These are phyloP conservation scores for Fusarium tanahbumbuense DNA, from an alignment of 2,329 filamentous ascomycete species.

Conservation along the genomic window DNA sequence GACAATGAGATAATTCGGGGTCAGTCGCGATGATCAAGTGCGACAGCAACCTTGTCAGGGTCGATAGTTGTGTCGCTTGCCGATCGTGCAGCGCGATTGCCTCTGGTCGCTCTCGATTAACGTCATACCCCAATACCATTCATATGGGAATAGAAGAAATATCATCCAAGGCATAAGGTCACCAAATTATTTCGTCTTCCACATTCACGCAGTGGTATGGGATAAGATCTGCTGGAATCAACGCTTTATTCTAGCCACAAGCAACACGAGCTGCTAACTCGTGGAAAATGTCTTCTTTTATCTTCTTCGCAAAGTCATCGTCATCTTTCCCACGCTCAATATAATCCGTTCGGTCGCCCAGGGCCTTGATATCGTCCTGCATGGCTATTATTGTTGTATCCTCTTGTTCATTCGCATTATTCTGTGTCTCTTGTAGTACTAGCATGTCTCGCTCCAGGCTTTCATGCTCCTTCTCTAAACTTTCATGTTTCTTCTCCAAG, in stretches of 20 bases:
- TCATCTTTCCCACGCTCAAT: conserved; percentile 1
- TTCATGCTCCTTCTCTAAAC: not conserved
- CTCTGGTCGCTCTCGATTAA: not conserved
- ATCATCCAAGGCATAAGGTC: not conserved
- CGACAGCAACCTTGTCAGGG: not conserved
- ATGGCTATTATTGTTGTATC: conserved; percentile 6
- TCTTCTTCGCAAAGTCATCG: not conserved
- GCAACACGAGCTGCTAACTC: not conserved
- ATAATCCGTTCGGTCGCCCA: not conserved
- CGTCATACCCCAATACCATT: not conserved
- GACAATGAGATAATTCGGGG: too few species aligned
- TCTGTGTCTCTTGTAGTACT: not conserved
- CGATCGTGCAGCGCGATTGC: not conserved
- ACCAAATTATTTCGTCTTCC: not conserved
- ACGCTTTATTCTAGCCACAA: not conserved
- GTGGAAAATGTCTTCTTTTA: conserved; percentile 7
- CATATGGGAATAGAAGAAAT: not conserved
- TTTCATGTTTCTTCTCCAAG: not conserved
- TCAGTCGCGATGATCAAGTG: not conserved
- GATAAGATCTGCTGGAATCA: not conserved
- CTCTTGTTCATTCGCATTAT: not conserved
- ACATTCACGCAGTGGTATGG: not conserved
- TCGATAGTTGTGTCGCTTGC: not conserved
- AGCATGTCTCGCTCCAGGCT: not conserved
- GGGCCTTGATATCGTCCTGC: conserved; percentile 1